These are phyloP conservation scores for Suillus weaverae DNA, from an alignment of 768 basidiomycete genomes.

Conservation along the genomic window DNA sequence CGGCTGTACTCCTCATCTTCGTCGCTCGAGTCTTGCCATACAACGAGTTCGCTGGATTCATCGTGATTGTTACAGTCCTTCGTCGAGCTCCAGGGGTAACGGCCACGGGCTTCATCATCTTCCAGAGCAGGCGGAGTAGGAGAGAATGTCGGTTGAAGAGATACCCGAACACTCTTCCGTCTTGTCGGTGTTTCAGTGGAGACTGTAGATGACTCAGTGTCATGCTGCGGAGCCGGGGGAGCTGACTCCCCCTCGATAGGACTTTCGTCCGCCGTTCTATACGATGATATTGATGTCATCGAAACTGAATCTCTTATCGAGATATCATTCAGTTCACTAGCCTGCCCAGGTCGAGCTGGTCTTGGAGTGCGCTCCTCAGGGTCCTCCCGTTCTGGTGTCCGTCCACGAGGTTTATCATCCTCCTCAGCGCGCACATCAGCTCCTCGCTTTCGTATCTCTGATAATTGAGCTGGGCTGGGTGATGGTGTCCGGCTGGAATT, in stretches of 20 bases:
- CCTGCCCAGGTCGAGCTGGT: background rate
- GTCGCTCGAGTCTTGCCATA: conserved; percentile 78
- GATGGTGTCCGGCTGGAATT: conserved; percentile 52
- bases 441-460: conserved; percentile 1
- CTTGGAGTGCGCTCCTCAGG: background rate
- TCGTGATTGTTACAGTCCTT: conserved; percentile 6
- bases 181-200: conserved; percentile 28
- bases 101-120: conserved; percentile 24
- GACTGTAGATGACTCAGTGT: conserved; percentile 14
- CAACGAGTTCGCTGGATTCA: conserved; percentile 31
- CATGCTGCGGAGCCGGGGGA: conserved; percentile 9
- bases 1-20: conserved; percentile 67
- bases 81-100: conserved; percentile 14
- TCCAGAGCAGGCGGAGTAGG: conserved; percentile 65
- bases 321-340: conserved; percentile 14
- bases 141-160: conserved; percentile 74
- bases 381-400: conserved; percentile 10
- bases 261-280: conserved; percentile 63
- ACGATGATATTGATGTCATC: conserved; percentile 56
- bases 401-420: background rate
- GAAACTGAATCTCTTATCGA: conserved; percentile 36
- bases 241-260: conserved; percentile 34
- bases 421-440: background rate
- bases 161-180: conserved; percentile 77
- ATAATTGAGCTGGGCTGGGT: conserved; percentile 30